These are phyloP conservation scores for Eucommia ulmoides DNA, from an alignment of 257 asterid genomes.

Conservation along the genomic window DNA sequence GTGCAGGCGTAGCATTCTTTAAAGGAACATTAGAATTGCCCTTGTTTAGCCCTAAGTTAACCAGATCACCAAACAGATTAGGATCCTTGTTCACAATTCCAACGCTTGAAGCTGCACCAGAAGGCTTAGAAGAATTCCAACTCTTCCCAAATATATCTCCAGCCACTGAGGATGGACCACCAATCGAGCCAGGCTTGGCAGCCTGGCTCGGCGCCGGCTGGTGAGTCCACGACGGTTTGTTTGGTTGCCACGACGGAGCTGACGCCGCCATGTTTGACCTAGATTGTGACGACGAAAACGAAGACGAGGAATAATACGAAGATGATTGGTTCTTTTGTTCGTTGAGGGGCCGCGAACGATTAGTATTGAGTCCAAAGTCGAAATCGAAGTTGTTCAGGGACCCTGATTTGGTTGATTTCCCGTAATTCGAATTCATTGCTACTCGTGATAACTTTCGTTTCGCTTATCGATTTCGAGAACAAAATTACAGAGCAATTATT, in stretches of 20 bases:
- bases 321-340: constrained; percentile 40
- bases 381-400: constrained; percentile 57
- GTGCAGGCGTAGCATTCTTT: constrained; percentile 47
- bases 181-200: constrained; percentile 24
- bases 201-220: constrained; percentile 52
- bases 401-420: constrained; percentile 53
- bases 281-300: constrained; percentile 8
- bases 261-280: constrained; percentile 14
- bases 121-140: constrained; percentile 50
- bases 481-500: constrained; percentile 1
- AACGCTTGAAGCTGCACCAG: constrained; percentile 9
- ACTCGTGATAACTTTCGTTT: constrained; percentile 4
- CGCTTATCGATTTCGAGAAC: not conserved
- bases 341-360: constrained; percentile 45
- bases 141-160: constrained; percentile 87
- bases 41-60: constrained; percentile 59
- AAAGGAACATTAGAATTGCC: constrained; percentile 40
- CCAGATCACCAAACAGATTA: constrained; percentile 79
- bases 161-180: constrained; percentile 74
- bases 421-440: constrained; percentile 64
- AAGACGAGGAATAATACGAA: constrained; percentile 18
- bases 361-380: constrained; percentile 67
- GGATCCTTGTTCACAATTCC: constrained; percentile 75
- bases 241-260: constrained; percentile 46
- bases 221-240: constrained; percentile 67